Percentiles rank a stretch among this genome's conserved stretches.
These are phyloP conservation scores for Gloeophyllum trabeum DNA, from an alignment of 768 basidiomycete genomes.

Conservation along the genomic window DNA sequence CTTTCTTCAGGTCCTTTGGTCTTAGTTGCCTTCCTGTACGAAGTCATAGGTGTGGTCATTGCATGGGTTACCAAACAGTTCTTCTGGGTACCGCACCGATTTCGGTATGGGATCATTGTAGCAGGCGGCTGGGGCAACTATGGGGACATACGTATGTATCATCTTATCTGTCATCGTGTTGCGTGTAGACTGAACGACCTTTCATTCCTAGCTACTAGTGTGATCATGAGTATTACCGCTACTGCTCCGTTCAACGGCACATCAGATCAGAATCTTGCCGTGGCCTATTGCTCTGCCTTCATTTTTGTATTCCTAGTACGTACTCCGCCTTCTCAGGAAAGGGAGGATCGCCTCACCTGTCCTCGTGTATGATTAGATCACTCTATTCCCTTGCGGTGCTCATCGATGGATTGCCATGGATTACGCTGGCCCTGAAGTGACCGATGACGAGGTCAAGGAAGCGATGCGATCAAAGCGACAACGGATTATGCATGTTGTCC, in stretches of 20 bases:
- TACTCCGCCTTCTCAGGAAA: slow-evolving; percentile 1
- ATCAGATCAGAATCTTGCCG: slow-evolving; percentile 45
- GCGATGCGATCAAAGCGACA: slow-evolving; percentile 26
- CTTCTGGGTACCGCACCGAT: slow-evolving; percentile 73
- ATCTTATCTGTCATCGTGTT: too few species aligned
- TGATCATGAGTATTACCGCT: slow-evolving; percentile 51
- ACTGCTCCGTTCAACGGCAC: slow-evolving; percentile 50
- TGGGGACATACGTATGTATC: slow-evolving; percentile 53
- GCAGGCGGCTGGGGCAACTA: slow-evolving; percentile 64
- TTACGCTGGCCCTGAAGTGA: slow-evolving; percentile 52
- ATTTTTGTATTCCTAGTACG: slow-evolving; percentile 48
- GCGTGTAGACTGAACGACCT: too few species aligned
- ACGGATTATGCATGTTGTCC: slow-evolving; percentile 6
- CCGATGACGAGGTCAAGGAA: slow-evolving; percentile 42
- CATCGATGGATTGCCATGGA: slow-evolving; percentile 46
- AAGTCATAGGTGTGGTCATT: slow-evolving; percentile 38
- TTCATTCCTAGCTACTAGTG: slow-evolving; percentile 39
- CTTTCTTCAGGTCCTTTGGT: slow-evolving; percentile 44
- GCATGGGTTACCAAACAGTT: slow-evolving; percentile 46
- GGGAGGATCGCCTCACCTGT: neutral
- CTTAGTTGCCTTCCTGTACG: slow-evolving; percentile 50
- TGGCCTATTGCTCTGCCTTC: slow-evolving; percentile 58
- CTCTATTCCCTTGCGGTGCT: slow-evolving; percentile 55
- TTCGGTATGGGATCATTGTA: slow-evolving; percentile 57
- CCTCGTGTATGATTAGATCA: slow-evolving; percentile 27